Evolutionary conservation across 2,329 filamentous ascomycete species (phyloP), one percentile per base, ranked within the genome.

Genomic region (Aureobasidium sp.): DNA sequence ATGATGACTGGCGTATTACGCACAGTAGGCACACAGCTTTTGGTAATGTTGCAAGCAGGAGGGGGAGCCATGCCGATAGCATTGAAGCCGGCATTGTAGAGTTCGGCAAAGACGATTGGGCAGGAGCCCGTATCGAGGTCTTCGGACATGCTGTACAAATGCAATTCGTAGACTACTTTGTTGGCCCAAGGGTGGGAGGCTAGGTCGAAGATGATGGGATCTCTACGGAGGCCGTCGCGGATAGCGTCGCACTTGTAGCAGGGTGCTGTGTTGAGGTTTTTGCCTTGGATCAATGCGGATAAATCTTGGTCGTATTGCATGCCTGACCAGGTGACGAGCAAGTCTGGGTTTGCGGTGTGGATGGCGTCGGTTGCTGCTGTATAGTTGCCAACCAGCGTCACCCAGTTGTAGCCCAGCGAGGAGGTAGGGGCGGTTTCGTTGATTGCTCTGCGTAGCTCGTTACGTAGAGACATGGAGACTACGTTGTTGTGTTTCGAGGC

Each of bases 241-340:
- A 70, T 74, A 27, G 72, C 72, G 19, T 73, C 72, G 65, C 72
- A 74, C 53, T 74, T 74, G 67, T 75, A 75, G 66, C 72, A 73
- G 3, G 73, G 73, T 0, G 73, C 73, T 0, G 70, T 74, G 45
- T 73, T 70, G 54, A 72, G 66, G 62, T 75, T 73, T 39, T 70
- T 69, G 7, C 72, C 73, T 7, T 66, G 62, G 5, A 70, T 74
- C 8, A 60, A n/a, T 1, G 57, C 57, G 24, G 57, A 60, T 1
- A 60, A 45, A 11, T 60, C 57, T 50, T 60, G 57, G 69, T 85
- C 82, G 70, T 77, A 85, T 69, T 79, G 77, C 27, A 85, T 75
- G 0, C 83, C 83, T 5, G 82, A 85, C 27, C 85, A 75, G 69
- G 85, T 82, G 64, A 86, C 80, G 15, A 85, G 72, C 1, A 81